Evolutionary conservation across 768 basidiomycete species (phyloP).

Genomic region (Termitomyces sp.): DNA sequence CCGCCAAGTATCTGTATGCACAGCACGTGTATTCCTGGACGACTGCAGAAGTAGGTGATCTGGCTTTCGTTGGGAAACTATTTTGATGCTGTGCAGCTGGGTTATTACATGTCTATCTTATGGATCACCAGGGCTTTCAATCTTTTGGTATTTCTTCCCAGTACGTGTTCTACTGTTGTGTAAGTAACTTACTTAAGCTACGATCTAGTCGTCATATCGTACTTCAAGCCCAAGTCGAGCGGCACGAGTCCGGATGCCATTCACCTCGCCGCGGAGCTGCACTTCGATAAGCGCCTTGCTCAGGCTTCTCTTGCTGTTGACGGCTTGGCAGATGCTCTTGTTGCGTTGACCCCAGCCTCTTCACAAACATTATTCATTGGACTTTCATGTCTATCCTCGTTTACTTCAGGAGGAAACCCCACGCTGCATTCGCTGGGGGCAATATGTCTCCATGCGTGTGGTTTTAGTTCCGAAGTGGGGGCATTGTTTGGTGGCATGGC

Average conservation of each 20-base stretch:
- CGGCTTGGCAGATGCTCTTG: constrained; percentile 57
- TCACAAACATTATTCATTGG: constrained; percentile 51
- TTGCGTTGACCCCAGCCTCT: constrained; percentile 49
- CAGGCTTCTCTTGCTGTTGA: constrained; percentile 66
- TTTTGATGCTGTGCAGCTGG: constrained; percentile 38
- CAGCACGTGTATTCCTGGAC: constrained; percentile 70
- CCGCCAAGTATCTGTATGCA: constrained; percentile 76
- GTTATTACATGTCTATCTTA: constrained; percentile 71
- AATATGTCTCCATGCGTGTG: constrained; percentile 56
- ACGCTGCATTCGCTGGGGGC: constrained; percentile 69
- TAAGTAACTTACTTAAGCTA: neutral
- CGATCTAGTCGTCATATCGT: constrained; percentile 50
- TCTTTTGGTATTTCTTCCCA: constrained; percentile 63
- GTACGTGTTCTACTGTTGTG: constrained; percentile 33
- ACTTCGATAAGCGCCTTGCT: constrained; percentile 67
- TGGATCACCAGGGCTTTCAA: constrained; percentile 64
- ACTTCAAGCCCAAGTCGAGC: constrained; percentile 50
- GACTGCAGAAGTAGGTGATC: constrained; percentile 42
- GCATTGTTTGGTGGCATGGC: constrained; percentile 71
- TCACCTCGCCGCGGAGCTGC: constrained; percentile 55
- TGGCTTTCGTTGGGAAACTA: neutral
- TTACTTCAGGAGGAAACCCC: constrained; percentile 68
- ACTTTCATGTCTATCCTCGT: constrained; percentile 57
- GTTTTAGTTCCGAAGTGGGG: constrained; percentile 45
- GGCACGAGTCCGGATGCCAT: constrained; percentile 28